Conservation (phyloP, 768 basidiomycete genomes). For the Vararia minispora region DNA sequence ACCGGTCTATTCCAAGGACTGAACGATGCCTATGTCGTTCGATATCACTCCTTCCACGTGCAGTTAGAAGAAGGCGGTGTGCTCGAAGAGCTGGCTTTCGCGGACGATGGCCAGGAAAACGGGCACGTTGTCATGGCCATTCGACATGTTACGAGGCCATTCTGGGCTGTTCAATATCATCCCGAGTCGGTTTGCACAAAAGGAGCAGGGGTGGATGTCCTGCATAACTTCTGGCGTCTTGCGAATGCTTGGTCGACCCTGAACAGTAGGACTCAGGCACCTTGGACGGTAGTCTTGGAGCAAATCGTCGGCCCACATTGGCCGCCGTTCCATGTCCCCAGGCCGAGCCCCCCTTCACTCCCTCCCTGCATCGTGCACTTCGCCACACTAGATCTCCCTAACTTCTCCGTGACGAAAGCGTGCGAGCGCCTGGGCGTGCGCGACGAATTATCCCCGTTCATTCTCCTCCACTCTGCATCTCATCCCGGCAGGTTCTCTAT, state of each 20-base stretch:
- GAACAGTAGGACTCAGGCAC: conserved; percentile 24
- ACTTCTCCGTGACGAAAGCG: conserved; percentile 31
- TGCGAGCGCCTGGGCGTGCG: conserved; percentile 54
- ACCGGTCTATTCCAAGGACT: conserved; percentile 52
- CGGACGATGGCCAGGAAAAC: conserved; percentile 55
- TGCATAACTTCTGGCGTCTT: conserved; percentile 66
- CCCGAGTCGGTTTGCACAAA: conserved; percentile 74
- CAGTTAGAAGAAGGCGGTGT: conserved; percentile 32
- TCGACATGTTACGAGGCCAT: conserved; percentile 51
- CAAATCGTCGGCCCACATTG: conserved; percentile 40
- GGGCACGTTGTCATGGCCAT: conserved; percentile 67
- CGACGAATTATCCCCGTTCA: conserved; percentile 51
- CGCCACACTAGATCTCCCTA: conserved; percentile 29
- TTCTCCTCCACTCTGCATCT: conserved; percentile 66
- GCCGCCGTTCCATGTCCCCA: conserved; percentile 34
- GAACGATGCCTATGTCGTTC: conserved; percentile 45
- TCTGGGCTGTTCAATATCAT: conserved; percentile 87
- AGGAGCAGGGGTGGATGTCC: conserved; percentile 54
- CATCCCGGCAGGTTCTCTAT: conserved; percentile 67
- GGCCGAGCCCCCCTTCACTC: conserved; percentile 15
- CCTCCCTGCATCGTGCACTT: conserved; percentile 15
- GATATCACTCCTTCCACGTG: conserved; percentile 74
- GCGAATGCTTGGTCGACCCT: conserved; percentile 44
- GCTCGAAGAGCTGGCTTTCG: conserved; percentile 63
- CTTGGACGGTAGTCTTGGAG: conserved; percentile 31